Percentiles rank a stretch among this genome's conserved stretches.
Evolutionary conservation across 192 early-diverging fungal genomes (phyloP).

Genomic region (Cetraspora pellucida): DNA sequence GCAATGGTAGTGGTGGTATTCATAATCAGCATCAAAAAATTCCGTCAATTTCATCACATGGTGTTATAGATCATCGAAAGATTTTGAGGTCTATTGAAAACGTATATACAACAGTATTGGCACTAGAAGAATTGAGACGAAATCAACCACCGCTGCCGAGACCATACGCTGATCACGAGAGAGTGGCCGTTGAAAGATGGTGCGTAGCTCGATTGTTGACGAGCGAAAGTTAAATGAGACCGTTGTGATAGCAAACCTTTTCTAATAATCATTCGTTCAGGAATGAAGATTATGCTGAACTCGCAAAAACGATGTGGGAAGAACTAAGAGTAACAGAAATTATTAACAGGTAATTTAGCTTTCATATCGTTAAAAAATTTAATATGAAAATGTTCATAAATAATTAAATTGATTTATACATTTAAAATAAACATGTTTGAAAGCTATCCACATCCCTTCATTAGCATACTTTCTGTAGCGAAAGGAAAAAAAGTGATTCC

Average conservation of each 20-base stretch:
- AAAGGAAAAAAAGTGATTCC: constrained; percentile 93
- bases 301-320: constrained; percentile 62
- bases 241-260: neutral
- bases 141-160: constrained; percentile 59
- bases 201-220: constrained; percentile 23
- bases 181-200: constrained; percentile 52
- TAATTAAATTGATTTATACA: neutral
- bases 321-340: constrained; percentile 62
- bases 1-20: constrained; percentile 38
- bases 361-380: neutral
- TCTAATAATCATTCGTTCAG: constrained; percentile 28
- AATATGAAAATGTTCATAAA: neutral
- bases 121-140: constrained; percentile 82
- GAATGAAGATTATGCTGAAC: constrained; percentile 51
- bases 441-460: constrained; percentile 84
- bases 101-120: constrained; percentile 75
- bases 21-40: constrained; percentile 37
- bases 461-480: constrained; percentile 75
- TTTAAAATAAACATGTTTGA: constrained; percentile 4
- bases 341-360: constrained; percentile 54
- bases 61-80: constrained; percentile 56
- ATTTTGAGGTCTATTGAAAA: constrained; percentile 75
- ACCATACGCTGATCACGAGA: constrained; percentile 54
- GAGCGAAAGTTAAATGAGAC: neutral
- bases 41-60: constrained; percentile 47